Conservation (phyloP, 371 early-diverging fungal genomes). For the Syncephalastrum racemosum region DNA sequence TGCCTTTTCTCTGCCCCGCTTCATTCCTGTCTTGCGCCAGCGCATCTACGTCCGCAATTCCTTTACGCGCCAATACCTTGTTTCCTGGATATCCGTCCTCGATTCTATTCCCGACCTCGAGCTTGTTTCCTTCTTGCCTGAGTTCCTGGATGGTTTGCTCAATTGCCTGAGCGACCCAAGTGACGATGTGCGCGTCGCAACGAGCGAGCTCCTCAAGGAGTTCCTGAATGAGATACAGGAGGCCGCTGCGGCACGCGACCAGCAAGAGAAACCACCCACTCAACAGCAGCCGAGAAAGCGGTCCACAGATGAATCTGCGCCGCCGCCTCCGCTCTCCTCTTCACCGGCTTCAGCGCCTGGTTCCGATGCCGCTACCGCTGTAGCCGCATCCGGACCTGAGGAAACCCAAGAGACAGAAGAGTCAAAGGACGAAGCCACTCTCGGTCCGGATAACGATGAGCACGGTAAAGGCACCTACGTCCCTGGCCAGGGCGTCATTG, state of each 20-base stretch:
- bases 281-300: slow-evolving; percentile 1
- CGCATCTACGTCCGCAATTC: slow-evolving; percentile 86
- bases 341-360: neutral
- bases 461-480: slow-evolving; percentile 57
- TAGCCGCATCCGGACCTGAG: neutral
- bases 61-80: slow-evolving; percentile 82
- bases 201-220: slow-evolving; percentile 66
- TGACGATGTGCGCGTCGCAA: slow-evolving; percentile 77
- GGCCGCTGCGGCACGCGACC: slow-evolving; percentile 63
- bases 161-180: slow-evolving; percentile 83
- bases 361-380: too few species aligned
- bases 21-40: slow-evolving; percentile 86
- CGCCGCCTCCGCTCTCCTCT: neutral
- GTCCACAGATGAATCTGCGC: neutral
- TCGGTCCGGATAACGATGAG: slow-evolving; percentile 17
- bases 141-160: slow-evolving; percentile 86
- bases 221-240: slow-evolving; percentile 80
- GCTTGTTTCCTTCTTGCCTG: slow-evolving; percentile 81
- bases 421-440: neutral
- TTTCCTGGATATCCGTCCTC: slow-evolving; percentile 87
- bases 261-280: neutral
- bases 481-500: slow-evolving; percentile 68
- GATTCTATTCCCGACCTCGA: slow-evolving; percentile 90
- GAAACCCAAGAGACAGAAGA: neutral
- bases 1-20: slow-evolving; percentile 82